phyloP scores from a whole-genome alignment of 164 flowering plant genomes.

The Berberis thunbergii region DNA sequence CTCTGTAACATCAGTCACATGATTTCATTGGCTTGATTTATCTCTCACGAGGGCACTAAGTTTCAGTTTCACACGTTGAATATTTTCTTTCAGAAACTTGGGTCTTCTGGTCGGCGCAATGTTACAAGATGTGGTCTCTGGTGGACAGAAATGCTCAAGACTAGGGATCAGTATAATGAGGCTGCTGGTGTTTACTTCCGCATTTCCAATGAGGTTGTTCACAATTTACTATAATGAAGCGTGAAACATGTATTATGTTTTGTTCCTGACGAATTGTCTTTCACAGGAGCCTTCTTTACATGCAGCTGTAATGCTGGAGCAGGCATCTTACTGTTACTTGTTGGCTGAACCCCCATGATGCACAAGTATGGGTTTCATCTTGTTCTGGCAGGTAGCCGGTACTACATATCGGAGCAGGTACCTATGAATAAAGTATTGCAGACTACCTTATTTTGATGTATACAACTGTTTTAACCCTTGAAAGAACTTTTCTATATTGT shows the following conservation, averaged over 20 bases:
- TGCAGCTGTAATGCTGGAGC: constrained; percentile 97
- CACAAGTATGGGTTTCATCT: constrained; percentile 97
- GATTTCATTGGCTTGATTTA: neutral
- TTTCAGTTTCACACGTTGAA: neutral
- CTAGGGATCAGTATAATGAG: constrained; percentile 72
- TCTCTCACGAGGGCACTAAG: neutral
- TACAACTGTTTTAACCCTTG: constrained; percentile 1
- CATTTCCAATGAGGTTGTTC: constrained; percentile 81
- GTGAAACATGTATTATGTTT: neutral
- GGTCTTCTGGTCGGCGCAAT: constrained; percentile 64
- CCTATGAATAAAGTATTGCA: neutral
- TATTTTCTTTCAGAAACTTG: constrained; percentile 56
- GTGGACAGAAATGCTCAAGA: constrained; percentile 95
- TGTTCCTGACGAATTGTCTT: constrained; percentile 14
- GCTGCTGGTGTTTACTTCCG: constrained; percentile 89
- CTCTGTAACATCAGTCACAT: neutral
- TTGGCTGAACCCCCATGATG: constrained; percentile 70
- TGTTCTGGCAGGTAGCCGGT: constrained; percentile 85
- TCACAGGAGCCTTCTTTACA: constrained; percentile 71
- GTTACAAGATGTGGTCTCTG: constrained; percentile 94
- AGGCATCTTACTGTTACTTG: constrained; percentile 95
- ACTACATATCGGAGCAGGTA: constrained; percentile 91
- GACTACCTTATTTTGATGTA: neutral
- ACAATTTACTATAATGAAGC: constrained; percentile 1
- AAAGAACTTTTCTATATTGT: neutral